A percentile compares a stretch with the other conserved stretches of the same genome.
These are phyloP conservation scores for Moringa oleifera DNA, from an alignment of 345 rosid genomes.

Conservation along the genomic window DNA sequence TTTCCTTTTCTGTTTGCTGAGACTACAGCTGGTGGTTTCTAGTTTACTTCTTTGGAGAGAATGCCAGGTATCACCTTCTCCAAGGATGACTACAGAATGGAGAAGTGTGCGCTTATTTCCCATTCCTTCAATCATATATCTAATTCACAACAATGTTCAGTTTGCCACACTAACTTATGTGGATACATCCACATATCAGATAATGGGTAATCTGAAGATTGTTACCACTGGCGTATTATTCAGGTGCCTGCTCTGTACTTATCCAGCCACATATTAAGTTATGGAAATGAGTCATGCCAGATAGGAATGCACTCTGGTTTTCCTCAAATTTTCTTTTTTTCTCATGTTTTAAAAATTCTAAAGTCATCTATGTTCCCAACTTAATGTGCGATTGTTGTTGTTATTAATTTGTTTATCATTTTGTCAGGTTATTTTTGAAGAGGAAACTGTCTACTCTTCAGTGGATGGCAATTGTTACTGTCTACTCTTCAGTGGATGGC, in stretches of 20 bases:
- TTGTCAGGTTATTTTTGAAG: constrained; percentile 60
- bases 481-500: constrained; percentile 89
- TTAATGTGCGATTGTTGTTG: background rate
- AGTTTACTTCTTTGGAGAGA: constrained; percentile 81
- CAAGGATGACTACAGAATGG: constrained; percentile 87
- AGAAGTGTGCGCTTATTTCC: constrained; percentile 72
- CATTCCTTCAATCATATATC: constrained; percentile 81
- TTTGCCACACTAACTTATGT: constrained; percentile 88
- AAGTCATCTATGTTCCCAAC: background rate
- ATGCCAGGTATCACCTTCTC: constrained; percentile 34
- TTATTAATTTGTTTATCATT: background rate
- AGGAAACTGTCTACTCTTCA: constrained; percentile 68
- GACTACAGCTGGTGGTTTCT: constrained; percentile 68
- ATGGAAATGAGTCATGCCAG: background rate
- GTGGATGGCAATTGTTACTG: constrained; percentile 80
- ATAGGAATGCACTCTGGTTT: background rate
- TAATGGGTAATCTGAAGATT: constrained; percentile 98
- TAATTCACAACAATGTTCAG: constrained; percentile 90
- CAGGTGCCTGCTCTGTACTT: constrained; percentile 43
- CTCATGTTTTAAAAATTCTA: background rate
- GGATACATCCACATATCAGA: constrained; percentile 92
- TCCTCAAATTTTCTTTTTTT: background rate
- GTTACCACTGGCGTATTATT: constrained; percentile 85
- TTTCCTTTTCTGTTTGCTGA: background rate
- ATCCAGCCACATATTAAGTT: background rate